These are phyloP conservation scores for Phalaenopsis hybrid DNA, from an alignment of 116 monocot species.

Conservation along the genomic window DNA sequence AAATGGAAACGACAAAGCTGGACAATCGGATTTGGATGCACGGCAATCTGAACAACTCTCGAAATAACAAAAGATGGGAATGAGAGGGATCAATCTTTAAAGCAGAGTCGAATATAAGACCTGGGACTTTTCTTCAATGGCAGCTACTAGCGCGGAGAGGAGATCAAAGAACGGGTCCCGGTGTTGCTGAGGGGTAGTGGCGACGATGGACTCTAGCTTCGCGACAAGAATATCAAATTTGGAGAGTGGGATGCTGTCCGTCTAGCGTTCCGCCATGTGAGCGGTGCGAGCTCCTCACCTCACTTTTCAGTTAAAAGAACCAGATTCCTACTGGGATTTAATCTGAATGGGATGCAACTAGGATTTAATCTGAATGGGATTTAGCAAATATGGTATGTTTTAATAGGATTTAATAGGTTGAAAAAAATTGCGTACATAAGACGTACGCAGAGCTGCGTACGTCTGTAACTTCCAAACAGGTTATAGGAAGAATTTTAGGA, in stretches of 20 bases:
- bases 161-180: slow-evolving; percentile 94
- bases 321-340: neutral
- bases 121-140: slow-evolving; percentile 13
- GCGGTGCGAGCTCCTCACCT: neutral
- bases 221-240: slow-evolving; percentile 84
- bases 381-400: too few relatives aligned
- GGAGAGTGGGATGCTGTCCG: slow-evolving; percentile 50
- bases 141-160: slow-evolving; percentile 74
- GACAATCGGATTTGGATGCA: neutral
- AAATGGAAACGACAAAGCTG: neutral
- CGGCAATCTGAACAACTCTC: neutral
- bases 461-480: too few relatives aligned
- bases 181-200: slow-evolving; percentile 62
- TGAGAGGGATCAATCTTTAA: neutral
- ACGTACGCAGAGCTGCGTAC: too few relatives aligned
- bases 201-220: slow-evolving; percentile 89
- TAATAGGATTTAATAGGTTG: too few relatives aligned
- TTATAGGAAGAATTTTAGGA: too few relatives aligned
- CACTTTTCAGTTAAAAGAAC: neutral
- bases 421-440: too few relatives aligned
- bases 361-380: too few relatives aligned
- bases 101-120: slow-evolving; percentile 1
- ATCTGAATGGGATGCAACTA: too few relatives aligned
- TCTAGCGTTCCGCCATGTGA: slow-evolving; percentile 54
- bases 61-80: neutral